Conservation (phyloP, 495 filamentous ascomycete genomes). For the Pyronema domesticum region DNA sequence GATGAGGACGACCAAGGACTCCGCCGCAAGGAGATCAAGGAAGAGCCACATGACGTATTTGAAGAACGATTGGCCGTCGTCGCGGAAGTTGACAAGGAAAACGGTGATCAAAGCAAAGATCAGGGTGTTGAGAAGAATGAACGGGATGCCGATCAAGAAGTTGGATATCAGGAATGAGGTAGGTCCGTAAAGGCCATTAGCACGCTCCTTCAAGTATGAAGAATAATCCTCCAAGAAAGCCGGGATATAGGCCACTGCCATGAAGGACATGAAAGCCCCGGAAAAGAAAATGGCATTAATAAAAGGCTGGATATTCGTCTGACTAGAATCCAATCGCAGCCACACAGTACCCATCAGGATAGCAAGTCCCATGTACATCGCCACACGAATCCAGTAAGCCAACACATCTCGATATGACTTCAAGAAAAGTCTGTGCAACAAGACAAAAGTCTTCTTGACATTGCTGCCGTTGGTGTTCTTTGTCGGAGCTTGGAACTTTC, state of each 20-base stretch:
- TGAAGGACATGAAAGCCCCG: constrained; percentile 76
- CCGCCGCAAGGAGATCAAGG: constrained; percentile 63
- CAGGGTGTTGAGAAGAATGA: constrained; percentile 55
- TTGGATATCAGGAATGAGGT: constrained; percentile 56
- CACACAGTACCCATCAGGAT: constrained; percentile 83
- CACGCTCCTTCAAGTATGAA: constrained; percentile 58
- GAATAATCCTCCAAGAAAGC: constrained; percentile 63
- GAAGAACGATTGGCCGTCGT: constrained; percentile 48
- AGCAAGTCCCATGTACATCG: constrained; percentile 68
- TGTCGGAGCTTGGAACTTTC: background rate
- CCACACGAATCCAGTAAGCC: constrained; percentile 62
- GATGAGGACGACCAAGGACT: constrained; percentile 61
- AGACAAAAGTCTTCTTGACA: constrained; percentile 24
- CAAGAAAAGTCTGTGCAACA: constrained; percentile 57
- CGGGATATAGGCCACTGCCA: constrained; percentile 72
- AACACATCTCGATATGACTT: constrained; percentile 69
- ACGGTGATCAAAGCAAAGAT: constrained; percentile 59
- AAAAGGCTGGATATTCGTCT: constrained; percentile 55
- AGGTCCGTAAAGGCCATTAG: constrained; percentile 62
- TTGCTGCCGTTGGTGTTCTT: background rate
- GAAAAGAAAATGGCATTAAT: constrained; percentile 73
- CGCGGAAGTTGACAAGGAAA: constrained; percentile 62
- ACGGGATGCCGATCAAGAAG: constrained; percentile 65
- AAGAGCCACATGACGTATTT: constrained; percentile 75
- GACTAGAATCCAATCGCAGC: constrained; percentile 45